Conservation (phyloP, 495 filamentous ascomycete species). For the Talaromyces proteolyticus region DNA sequence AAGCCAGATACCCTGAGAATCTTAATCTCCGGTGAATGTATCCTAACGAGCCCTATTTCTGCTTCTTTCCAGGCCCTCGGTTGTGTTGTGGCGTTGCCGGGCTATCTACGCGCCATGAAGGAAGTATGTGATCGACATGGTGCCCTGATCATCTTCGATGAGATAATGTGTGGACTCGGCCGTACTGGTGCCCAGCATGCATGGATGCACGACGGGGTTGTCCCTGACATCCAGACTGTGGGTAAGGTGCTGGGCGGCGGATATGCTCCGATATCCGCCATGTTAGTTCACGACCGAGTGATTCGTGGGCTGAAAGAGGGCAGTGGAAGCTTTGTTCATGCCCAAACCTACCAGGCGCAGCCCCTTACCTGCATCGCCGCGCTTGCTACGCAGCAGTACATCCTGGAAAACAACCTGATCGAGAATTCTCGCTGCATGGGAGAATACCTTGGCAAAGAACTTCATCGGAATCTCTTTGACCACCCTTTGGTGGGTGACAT, state of each 20-base stretch:
- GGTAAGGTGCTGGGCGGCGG: constrained; percentile 66
- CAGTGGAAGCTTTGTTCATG: constrained; percentile 49
- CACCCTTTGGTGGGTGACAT: constrained; percentile 59
- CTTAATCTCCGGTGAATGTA: background rate
- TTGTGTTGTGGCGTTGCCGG: constrained; percentile 54
- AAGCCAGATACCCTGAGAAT: constrained; percentile 11
- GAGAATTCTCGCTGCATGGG: constrained; percentile 47
- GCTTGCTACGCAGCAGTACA: constrained; percentile 45
- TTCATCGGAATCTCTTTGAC: constrained; percentile 33
- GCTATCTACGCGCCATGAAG: constrained; percentile 60
- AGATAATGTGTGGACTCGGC: constrained; percentile 78
- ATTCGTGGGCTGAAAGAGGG: constrained; percentile 49
- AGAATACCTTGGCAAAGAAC: constrained; percentile 32
- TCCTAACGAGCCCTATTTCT: constrained; percentile 50
- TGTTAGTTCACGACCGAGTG: constrained; percentile 49
- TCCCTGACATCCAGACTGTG: constrained; percentile 60
- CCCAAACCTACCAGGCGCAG: constrained; percentile 57
- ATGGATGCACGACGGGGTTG: constrained; percentile 57
- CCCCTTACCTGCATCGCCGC: constrained; percentile 51
- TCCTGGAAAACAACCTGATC: constrained; percentile 42
- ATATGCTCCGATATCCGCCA: constrained; percentile 56
- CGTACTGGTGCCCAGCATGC: constrained; percentile 60
- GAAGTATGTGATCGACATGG: constrained; percentile 58
- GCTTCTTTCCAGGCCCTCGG: constrained; percentile 51
- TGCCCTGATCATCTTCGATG: constrained; percentile 65